Evolutionary conservation across 1,139 yeast species (phyloP), one percentile per base, ranked within the genome.

Genomic region (Yamadazyma diddensiae): DNA sequence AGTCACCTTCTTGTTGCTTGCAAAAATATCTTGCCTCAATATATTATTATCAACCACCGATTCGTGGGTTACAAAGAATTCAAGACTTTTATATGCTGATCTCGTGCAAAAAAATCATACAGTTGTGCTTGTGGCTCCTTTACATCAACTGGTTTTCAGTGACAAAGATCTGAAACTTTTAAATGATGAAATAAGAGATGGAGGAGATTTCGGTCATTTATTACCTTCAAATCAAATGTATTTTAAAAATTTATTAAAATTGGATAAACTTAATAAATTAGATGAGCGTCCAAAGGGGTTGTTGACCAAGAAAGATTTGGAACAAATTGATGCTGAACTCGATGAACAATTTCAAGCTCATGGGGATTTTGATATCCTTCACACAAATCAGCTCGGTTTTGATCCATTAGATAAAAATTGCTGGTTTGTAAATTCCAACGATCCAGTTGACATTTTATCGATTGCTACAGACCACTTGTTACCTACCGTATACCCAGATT

Each of bases 31-130:
- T 10, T 32, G 35, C 7, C 49, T 64, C 31, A 59, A 64, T 33
- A 59, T 65, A 17, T 39, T 64, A 13, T 35, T 65, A 13, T 45
- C 68, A n/a, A 48, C 64, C 24, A 50, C 63, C 5, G 68, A 65
- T 40, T 56, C 63, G n/a, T 65, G 71, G 71, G 70, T 61, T 6
- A 52, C 65, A 13, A 62, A 58, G 34, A 61, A 63, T 38, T 42
- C 56, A 11, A 45, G 70, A 15, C 48, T 45, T 26, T 46, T 65
- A 31, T 55, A 62, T 35, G 37, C 51, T 2, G 50, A 52, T 3
- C 46, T 65, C 19, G 39, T 36, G 21, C 50, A 47, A 6, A 49
- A 54, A 9, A 54, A 57, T 30, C 71, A 65, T 36, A 50, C 46
- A 3, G 70, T 63, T 9, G 21, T 45, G 13, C 47, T 61, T 28